Conservation (phyloP, 257 asterid genomes). For the Rhazya stricta region DNA sequence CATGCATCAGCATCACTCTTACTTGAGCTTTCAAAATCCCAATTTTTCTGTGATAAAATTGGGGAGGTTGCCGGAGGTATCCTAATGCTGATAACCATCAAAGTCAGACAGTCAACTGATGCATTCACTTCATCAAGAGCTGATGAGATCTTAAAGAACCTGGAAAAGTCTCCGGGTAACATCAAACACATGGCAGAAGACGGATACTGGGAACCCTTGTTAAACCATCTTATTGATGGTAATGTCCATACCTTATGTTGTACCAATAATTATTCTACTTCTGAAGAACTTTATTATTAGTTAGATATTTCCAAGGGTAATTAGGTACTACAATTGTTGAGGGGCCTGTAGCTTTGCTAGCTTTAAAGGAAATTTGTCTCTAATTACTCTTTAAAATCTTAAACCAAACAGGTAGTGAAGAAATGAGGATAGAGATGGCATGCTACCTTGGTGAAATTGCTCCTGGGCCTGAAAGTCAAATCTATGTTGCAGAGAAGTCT, state of each 20-base stretch:
- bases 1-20: constrained; percentile 51
- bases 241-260: constrained; percentile 2
- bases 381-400: not conserved
- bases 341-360: not conserved
- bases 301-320: not conserved
- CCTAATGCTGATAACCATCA: constrained; percentile 62
- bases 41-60: constrained; percentile 31
- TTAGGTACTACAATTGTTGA: not conserved
- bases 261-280: not conserved
- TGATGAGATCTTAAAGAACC: constrained; percentile 50
- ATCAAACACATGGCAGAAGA: constrained; percentile 84
- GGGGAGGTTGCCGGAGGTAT: constrained; percentile 62
- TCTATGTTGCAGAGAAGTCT: constrained; percentile 55
- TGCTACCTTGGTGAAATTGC: constrained; percentile 52
- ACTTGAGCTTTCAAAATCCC: constrained; percentile 52
- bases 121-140: constrained; percentile 52
- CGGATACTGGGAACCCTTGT: constrained; percentile 69
- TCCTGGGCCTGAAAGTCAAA: constrained; percentile 49
- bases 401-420: constrained; percentile 52
- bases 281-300: not conserved
- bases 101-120: constrained; percentile 45
- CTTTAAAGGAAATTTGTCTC: not conserved
- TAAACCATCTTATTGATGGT: constrained; percentile 63
- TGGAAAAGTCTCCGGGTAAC: constrained; percentile 54
- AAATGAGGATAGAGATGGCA: constrained; percentile 62